Base-by-base conservation (phyloP, 2,329 filamentous ascomycete species). In the Cucurbitaria berberidis region DNA sequence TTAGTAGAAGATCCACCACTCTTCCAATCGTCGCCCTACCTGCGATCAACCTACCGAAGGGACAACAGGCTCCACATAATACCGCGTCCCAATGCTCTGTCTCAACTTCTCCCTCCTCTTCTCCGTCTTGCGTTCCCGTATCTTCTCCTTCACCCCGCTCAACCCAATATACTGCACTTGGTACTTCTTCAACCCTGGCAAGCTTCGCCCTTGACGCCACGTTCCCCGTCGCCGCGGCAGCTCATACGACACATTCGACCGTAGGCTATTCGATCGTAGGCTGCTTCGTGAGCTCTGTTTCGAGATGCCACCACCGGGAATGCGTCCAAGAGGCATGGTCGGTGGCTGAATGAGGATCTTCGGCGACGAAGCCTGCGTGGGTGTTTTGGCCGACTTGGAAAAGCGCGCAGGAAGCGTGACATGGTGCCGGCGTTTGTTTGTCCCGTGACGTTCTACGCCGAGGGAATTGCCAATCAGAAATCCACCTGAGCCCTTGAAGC, bases 381-480 rank as follows among this genome's bases (percentile, higher is more conserved):
- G 56, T 16, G 62, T 50, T 19, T 48, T 56, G 2, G 60, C 54
- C 15, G 48, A 35, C 35, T 57, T 56, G 10, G 55, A 45, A 21
- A 67, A 59, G 48, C 60, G 48, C 6, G 63, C 42, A 10, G 69
- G 69, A 2, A 67, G 60, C 13, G 55, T 63, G 54, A 73, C 54
- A 15, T 66, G 64, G 7, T 67, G 70, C 7, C 63, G 66, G 6
- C 64, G 65, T 49, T 60, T 67, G 50, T 73, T 72, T 19, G 70
- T 69, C 36, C 71, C 69, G 26, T 70, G 77, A 62, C 74, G 78
- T 38, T 84, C 81, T 36, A 86, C 74, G 21, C 83, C 84, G 0
- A 86, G 72, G 3, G 81, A 82, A 62, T 86, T 86, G 45, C 80
- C 82, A 30, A 84, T 78, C 26, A 82, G 64, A 45, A 82, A 80